Percentiles rank a stretch among this genome's conserved stretches.
These are phyloP conservation scores for Wickerhamiella allomyrinae DNA, from an alignment of 805 yeast genomes.

Conservation along the genomic window DNA sequence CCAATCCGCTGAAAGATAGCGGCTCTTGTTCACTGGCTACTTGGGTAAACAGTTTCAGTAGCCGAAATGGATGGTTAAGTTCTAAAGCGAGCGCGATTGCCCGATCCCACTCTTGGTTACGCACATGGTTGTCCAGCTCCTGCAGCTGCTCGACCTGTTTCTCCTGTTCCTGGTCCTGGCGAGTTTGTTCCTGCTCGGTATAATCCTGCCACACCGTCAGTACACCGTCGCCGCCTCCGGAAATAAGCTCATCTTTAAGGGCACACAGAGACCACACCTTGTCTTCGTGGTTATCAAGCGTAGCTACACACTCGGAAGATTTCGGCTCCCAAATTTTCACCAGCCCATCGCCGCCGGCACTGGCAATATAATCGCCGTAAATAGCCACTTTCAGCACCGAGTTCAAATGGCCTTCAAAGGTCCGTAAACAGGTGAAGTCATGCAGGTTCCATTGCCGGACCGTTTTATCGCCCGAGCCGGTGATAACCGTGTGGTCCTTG, in stretches of 20 bases:
- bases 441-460: constrained; percentile 76
- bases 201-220: constrained; percentile 81
- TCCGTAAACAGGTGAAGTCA: constrained; percentile 60
- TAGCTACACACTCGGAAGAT: constrained; percentile 64
- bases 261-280: constrained; percentile 83
- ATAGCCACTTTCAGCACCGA: constrained; percentile 76
- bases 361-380: constrained; percentile 39
- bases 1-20: constrained; percentile 40
- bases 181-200: constrained; percentile 53
- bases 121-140: constrained; percentile 58
- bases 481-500: constrained; percentile 53
- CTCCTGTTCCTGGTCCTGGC: constrained; percentile 36
- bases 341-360: constrained; percentile 89
- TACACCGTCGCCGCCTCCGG: constrained; percentile 93
- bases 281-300: constrained; percentile 82
- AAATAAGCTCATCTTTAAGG: constrained; percentile 44
- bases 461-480: constrained; percentile 89
- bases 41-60: constrained; percentile 60
- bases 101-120: constrained; percentile 65
- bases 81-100: constrained; percentile 79
- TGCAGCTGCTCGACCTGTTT: constrained; percentile 80
- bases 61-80: constrained; percentile 78
- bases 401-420: constrained; percentile 89
- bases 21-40: constrained; percentile 35
- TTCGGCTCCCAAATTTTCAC: constrained; percentile 78